A percentile compares a stretch with the other conserved stretches of the same genome.
Conservation (phyloP, 352 stramenopile species). For the Pythium aphanidermatum region DNA sequence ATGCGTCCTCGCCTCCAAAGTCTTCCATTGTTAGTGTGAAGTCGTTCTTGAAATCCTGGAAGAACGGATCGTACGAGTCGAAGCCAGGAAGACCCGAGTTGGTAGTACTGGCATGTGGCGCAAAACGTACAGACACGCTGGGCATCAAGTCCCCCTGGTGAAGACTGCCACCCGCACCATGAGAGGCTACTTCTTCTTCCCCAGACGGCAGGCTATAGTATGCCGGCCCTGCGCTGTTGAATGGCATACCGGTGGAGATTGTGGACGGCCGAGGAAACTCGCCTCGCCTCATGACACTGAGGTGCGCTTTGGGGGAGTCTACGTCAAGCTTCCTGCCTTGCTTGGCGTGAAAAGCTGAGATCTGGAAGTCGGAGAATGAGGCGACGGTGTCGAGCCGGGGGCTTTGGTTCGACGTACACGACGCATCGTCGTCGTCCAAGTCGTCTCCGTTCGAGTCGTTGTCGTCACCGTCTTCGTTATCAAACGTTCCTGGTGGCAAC, state of each 20-base stretch:
- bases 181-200: constrained; percentile 2
- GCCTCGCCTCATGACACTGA: constrained; percentile 12
- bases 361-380: constrained; percentile 29
- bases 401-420: constrained; percentile 28
- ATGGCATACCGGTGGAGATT: constrained; percentile 8
- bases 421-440: constrained; percentile 25
- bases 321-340: constrained; percentile 12
- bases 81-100: constrained; percentile 18
- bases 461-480: constrained; percentile 18
- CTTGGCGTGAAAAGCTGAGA: constrained; percentile 21
- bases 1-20: constrained; percentile 21
- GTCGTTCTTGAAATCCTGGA: constrained; percentile 35
- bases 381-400: constrained; percentile 21
- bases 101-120: background rate
- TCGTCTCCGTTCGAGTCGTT: constrained; percentile 25
- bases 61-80: constrained; percentile 37
- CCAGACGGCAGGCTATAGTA: constrained; percentile 14
- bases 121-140: constrained; percentile 23
- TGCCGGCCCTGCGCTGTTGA: background rate
- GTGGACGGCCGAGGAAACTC: constrained; percentile 18
- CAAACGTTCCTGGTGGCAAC: constrained; percentile 24
- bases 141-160: constrained; percentile 12
- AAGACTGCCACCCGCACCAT: background rate
- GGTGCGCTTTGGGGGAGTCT: constrained; percentile 1
- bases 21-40: constrained; percentile 42